These are phyloP conservation scores for Choiromyces venosus DNA, from an alignment of 495 filamentous ascomycete genomes.

Conservation along the genomic window DNA sequence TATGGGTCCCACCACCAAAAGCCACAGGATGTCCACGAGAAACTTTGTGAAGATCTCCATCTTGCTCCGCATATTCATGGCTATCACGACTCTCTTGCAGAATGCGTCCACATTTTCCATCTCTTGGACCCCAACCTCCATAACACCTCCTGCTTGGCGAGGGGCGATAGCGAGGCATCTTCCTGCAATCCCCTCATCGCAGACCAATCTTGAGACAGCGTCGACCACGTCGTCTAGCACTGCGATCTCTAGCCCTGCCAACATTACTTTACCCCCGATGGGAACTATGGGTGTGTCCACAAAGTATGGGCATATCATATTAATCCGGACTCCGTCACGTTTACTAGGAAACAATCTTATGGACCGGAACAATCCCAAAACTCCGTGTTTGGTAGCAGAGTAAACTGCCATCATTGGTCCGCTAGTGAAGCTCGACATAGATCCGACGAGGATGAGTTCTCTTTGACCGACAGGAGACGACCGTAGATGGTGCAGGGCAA, in stretches of 20 bases:
- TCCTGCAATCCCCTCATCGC: slow-evolving; percentile 17
- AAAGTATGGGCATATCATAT: slow-evolving; percentile 61
- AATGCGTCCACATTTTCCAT: slow-evolving; percentile 36
- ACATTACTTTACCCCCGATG: slow-evolving; percentile 44
- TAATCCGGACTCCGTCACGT: slow-evolving; percentile 52
- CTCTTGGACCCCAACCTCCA: slow-evolving; percentile 33
- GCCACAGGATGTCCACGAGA: slow-evolving; percentile 19
- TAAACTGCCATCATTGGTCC: slow-evolving; percentile 53
- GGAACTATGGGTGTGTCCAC: slow-evolving; percentile 58
- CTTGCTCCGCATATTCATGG: slow-evolving; percentile 27
- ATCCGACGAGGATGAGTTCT: slow-evolving; percentile 54
- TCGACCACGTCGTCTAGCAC: slow-evolving; percentile 55
- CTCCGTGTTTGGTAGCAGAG: slow-evolving; percentile 57
- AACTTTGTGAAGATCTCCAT: slow-evolving; percentile 4
- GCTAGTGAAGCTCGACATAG: slow-evolving; percentile 50
- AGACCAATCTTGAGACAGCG: slow-evolving; percentile 41
- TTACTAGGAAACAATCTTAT: slow-evolving; percentile 45
- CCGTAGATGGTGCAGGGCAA: slow-evolving; percentile 57
- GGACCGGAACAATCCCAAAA: slow-evolving; percentile 58
- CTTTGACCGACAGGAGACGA: slow-evolving; percentile 43
- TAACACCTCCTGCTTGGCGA: slow-evolving; percentile 23
- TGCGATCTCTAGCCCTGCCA: slow-evolving; percentile 53
- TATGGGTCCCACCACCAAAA: slow-evolving; percentile 21
- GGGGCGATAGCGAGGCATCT: slow-evolving; percentile 31
- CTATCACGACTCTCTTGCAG: slow-evolving; percentile 30